phyloP scores from a whole-genome alignment of 1,284 basidiomycete species.

The Sporisorium scitamineum region DNA sequence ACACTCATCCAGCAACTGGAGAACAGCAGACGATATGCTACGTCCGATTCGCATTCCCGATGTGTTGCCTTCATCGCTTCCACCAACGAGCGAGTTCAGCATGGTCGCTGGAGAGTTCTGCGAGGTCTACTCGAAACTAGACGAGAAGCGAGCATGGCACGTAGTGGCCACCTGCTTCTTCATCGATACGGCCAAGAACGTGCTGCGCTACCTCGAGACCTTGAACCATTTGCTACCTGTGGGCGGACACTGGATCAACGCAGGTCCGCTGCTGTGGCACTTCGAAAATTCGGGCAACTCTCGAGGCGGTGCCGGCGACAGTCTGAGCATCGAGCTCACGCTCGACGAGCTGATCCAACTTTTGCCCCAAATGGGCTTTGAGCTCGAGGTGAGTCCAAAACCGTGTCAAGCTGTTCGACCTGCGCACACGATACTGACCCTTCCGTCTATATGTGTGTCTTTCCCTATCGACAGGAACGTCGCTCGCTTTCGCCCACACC shows the following conservation, averaged over 20 bases:
- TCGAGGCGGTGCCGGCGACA: conserved; percentile 16
- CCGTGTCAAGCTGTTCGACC: neutral
- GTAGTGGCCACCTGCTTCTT: conserved; percentile 96
- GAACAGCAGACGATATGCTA: conserved; percentile 58
- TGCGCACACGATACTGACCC: neutral
- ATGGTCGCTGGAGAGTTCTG: conserved; percentile 68
- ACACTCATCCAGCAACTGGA: conserved; percentile 65
- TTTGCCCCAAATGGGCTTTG: conserved; percentile 82
- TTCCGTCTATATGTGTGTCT: neutral
- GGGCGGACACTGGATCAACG: conserved; percentile 64
- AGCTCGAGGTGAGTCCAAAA: conserved; percentile 76
- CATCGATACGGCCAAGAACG: conserved; percentile 81
- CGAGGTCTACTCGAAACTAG: conserved; percentile 70
- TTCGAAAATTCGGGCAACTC: conserved; percentile 81
- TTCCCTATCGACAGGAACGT: conserved; percentile 76
- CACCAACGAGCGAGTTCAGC: conserved; percentile 61
- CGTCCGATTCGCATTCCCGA: conserved; percentile 62
- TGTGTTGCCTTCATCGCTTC: conserved; percentile 56
- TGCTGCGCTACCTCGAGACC: conserved; percentile 65
- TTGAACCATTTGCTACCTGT: conserved; percentile 61
- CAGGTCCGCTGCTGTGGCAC: conserved; percentile 94
- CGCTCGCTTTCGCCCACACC: conserved; percentile 79
- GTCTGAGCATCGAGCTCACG: conserved; percentile 79
- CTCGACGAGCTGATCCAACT: conserved; percentile 87
- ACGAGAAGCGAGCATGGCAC: conserved; percentile 83